These are phyloP conservation scores for Phlyctochytrium bullatum DNA, from an alignment of 192 early-diverging fungal species.

Conservation along the genomic window DNA sequence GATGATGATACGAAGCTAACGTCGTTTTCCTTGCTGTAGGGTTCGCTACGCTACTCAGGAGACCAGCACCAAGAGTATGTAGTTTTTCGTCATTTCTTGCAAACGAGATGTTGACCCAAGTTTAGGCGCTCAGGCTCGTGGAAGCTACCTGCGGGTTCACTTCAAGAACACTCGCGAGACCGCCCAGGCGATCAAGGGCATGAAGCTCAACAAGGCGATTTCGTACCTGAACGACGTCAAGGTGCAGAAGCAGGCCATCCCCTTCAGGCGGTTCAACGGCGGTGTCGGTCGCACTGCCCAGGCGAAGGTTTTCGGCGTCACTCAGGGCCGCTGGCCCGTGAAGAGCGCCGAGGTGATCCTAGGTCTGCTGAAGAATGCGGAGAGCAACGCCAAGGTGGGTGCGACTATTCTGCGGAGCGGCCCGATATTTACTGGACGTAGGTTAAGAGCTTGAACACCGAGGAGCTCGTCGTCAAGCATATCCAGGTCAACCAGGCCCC, in stretches of 20 bases:
- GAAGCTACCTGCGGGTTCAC: slow-evolving; percentile 82
- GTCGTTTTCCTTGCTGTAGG: too few species aligned
- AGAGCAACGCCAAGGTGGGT: slow-evolving; percentile 90
- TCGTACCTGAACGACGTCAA: slow-evolving; percentile 90
- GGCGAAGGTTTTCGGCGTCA: slow-evolving; percentile 88
- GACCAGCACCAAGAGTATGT: slow-evolving; percentile 31
- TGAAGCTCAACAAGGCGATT: slow-evolving; percentile 89
- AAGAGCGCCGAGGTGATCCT: slow-evolving; percentile 94
- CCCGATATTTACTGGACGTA: slow-evolving; percentile 23
- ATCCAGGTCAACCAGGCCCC: slow-evolving; percentile 98
- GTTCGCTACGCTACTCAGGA: slow-evolving; percentile 29
- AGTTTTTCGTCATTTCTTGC: not conserved
- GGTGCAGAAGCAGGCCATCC: slow-evolving; percentile 95
- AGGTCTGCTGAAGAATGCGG: slow-evolving; percentile 94
- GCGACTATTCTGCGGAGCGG: slow-evolving; percentile 3
- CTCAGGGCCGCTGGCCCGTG: slow-evolving; percentile 94
- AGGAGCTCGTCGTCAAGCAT: slow-evolving; percentile 88
- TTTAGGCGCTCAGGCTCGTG: slow-evolving; percentile 80
- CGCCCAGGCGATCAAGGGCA: slow-evolving; percentile 88
- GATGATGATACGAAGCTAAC: too few species aligned
- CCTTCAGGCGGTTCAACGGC: slow-evolving; percentile 95
- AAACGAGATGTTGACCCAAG: not conserved
- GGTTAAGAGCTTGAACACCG: slow-evolving; percentile 88
- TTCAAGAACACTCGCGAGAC: slow-evolving; percentile 99
- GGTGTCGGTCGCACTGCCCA: slow-evolving; percentile 97